These are phyloP conservation scores for Arabidopsis hybrid DNA, from an alignment of 441 rosid species.

Conservation along the genomic window DNA sequence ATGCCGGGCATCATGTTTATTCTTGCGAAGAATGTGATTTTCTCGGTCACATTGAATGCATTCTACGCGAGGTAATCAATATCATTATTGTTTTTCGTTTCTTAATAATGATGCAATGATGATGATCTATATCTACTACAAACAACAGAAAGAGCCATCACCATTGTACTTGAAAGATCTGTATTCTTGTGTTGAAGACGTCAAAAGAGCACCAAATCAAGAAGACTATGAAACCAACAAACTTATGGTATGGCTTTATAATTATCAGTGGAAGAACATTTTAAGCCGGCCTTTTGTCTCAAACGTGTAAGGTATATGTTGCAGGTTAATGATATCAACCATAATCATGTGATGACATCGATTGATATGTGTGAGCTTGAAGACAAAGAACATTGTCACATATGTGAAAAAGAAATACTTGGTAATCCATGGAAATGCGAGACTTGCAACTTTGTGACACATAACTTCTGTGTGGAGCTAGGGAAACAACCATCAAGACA, in stretches of 20 bases:
- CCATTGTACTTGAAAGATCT: not conserved
- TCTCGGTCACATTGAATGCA: constrained; percentile 9
- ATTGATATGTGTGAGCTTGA: not conserved
- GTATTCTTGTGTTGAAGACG: not conserved
- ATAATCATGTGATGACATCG: not conserved
- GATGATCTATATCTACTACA: too few species aligned
- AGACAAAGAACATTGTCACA: not conserved
- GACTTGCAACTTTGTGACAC: not conserved
- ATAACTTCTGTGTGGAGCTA: not conserved
- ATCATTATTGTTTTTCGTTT: too few species aligned
- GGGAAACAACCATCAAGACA: not conserved
- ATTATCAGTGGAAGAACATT: too few species aligned
- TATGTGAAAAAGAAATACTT: not conserved
- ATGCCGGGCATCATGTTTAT: not conserved
- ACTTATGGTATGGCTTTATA: not conserved
- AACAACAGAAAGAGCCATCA: not conserved
- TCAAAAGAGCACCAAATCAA: not conserved
- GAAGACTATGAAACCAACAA: not conserved
- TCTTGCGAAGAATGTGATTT: constrained; percentile 5
- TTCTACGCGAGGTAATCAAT: not conserved
- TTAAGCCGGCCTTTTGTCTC: too few species aligned
- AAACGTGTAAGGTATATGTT: too few species aligned
- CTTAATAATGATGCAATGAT: too few species aligned
- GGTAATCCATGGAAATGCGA: not conserved
- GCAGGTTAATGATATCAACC: too few species aligned